Base-by-base conservation (phyloP, 441 rosid species). In the Pelargonium australe region DNA sequence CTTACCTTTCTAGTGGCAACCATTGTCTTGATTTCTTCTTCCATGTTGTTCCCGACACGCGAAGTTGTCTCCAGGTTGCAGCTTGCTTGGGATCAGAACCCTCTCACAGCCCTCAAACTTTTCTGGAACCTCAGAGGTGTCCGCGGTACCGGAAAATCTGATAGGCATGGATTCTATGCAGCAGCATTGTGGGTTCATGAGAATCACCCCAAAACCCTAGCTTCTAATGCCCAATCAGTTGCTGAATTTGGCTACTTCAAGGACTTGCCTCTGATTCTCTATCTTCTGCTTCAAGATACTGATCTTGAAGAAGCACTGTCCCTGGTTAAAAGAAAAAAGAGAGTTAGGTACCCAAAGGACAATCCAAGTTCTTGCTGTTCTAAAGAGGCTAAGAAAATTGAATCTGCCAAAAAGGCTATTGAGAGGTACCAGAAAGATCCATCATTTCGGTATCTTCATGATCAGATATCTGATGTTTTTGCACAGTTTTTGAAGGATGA, bases 81-180 rank as follows among this genome's bases (percentile, higher is more conserved):
- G 37, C 37, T 34, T 1, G 80, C 88, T 1, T 84, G 90, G 90
- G 65, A 17, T n/a, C 78, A 79, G 23, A 34, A 83, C 57, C 75
- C 87, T 2, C 64, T 81, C n/a, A 83, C 80, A 40, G 70, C 91
- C 0, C 81, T 85, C 66, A 85, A 84, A 28, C 82, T 83, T 14
- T 70, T 84, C 12, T 84, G 83, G 37, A 81, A 84, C 70, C 83
- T 86, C 5, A 77, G 87, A 5, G 87, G 88, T 43, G 85, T 86
- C 11, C 84, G 84, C 0, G 85, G 90, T 8, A 81, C 82, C 0
- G 85, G 87, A 4, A 83, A 86, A 55, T 73, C 83, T 0, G 84
- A 84, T 28, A 84, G 80, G 72, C 82, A 81, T 70, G 87, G 88
- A 51, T 86, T 83, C 74, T 81, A 81, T 58, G 71, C 78, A 2